Conservation (phyloP, 768 basidiomycete genomes). For the Lepiota brunneoincarnata region DNA sequence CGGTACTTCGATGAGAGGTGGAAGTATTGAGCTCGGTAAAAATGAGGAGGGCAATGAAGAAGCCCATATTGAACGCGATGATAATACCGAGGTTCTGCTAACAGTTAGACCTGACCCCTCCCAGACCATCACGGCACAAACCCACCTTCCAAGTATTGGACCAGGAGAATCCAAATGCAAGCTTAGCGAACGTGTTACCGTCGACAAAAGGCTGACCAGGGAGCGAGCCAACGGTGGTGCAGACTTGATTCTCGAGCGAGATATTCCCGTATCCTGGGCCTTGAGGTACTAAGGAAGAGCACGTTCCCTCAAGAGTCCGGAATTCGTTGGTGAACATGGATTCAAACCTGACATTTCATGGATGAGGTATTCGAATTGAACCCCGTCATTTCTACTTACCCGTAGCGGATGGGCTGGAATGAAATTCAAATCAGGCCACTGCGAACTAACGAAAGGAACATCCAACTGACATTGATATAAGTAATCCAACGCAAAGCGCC, state of each 20-base stretch:
- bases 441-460: background rate
- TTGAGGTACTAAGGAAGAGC: slow-evolving; percentile 56
- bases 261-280: slow-evolving; percentile 62
- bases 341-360: too few species aligned
- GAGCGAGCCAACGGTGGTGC: slow-evolving; percentile 64
- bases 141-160: slow-evolving; percentile 51
- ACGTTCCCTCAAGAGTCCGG: slow-evolving; percentile 59
- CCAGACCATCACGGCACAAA: background rate
- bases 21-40: slow-evolving; percentile 55
- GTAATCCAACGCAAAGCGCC: slow-evolving; percentile 69
- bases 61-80: slow-evolving; percentile 60
- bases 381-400: too few species aligned
- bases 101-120: background rate
- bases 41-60: slow-evolving; percentile 52
- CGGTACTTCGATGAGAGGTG: slow-evolving; percentile 30
- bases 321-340: slow-evolving; percentile 81
- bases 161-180: too few species aligned
- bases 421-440: background rate
- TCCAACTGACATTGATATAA: slow-evolving; percentile 48
- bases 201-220: slow-evolving; percentile 59
- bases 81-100: slow-evolving; percentile 69
- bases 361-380: too few species aligned
- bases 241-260: slow-evolving; percentile 66
- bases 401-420: slow-evolving; percentile 60
- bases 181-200: too few species aligned